phyloP scores from a whole-genome alignment of 2,329 filamentous ascomycete genomes.

The Ustulina deusta region DNA sequence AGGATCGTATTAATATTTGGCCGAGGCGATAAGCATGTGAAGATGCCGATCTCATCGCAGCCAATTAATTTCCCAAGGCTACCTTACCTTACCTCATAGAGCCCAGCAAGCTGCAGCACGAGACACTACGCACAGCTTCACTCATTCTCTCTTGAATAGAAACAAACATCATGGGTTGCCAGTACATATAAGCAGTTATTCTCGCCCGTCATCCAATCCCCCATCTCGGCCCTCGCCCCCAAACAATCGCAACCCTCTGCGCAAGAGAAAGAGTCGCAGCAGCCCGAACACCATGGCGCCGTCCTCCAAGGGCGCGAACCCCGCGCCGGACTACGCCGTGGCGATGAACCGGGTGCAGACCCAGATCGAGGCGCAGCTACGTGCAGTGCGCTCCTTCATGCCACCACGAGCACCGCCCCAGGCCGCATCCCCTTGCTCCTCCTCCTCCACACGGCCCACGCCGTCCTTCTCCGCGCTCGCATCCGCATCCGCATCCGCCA shows the following conservation, averaged over 20 bases:
- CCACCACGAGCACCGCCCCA: constrained; percentile 21
- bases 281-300: constrained; percentile 43
- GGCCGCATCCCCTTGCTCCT: constrained; percentile 3
- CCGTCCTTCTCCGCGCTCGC: constrained; percentile 40
- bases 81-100: too few species aligned
- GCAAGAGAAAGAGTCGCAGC: not conserved
- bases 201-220: too few species aligned
- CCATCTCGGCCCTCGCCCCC: not conserved
- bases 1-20: not conserved
- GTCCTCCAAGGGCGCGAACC: constrained; percentile 46
- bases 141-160: not conserved
- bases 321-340: constrained; percentile 49
- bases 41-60: constrained; percentile 15
- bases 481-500: constrained; percentile 21
- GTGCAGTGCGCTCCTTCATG: constrained; percentile 37
- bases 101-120: constrained; percentile 3
- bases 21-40: constrained; percentile 24
- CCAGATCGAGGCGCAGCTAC: constrained; percentile 43
- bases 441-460: constrained; percentile 21
- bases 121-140: not conserved
- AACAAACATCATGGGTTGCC: not conserved
- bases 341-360: constrained; percentile 50
- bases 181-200: constrained; percentile 1
- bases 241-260: constrained; percentile 5
- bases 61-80: constrained; percentile 26